phyloP scores from a whole-genome alignment of 2,329 filamentous ascomycete species.

The Capronia coronata region DNA sequence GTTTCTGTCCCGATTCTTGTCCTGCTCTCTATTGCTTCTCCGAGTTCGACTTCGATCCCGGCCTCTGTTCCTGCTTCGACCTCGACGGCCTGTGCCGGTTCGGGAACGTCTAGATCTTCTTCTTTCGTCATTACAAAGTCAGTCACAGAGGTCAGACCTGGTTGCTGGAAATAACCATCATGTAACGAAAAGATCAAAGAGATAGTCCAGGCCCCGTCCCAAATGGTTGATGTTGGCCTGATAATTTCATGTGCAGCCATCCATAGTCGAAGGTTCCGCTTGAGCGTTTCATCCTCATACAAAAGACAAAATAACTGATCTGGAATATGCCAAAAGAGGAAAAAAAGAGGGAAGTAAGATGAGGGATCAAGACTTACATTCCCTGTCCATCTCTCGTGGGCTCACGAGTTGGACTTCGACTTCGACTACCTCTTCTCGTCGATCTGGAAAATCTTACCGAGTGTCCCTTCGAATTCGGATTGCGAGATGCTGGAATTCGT shows the following conservation, averaged over 20 bases:
- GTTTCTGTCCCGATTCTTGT: background rate
- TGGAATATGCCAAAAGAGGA: too few species aligned
- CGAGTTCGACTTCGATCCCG: too few species aligned
- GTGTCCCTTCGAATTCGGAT: slow-evolving; percentile 9
- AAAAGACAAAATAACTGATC: too few species aligned
- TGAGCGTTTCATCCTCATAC: too few species aligned
- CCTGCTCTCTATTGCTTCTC: background rate
- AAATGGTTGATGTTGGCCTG: too few species aligned
- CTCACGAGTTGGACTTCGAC: background rate
- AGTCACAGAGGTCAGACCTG: too few species aligned
- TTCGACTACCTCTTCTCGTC: slow-evolving; percentile 3
- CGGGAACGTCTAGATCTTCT: background rate
- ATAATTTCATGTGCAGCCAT: too few species aligned
- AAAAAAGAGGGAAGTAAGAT: too few species aligned
- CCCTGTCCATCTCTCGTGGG: background rate
- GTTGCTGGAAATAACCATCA: too few species aligned
- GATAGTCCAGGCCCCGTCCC: too few species aligned
- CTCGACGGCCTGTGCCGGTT: background rate
- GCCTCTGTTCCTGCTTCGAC: background rate
- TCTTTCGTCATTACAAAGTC: background rate
- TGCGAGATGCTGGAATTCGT: background rate
- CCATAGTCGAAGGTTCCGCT: too few species aligned
- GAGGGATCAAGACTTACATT: background rate
- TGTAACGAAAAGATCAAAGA: too few species aligned
- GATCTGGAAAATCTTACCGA: slow-evolving; percentile 7